phyloP scores from a whole-genome alignment of 352 stramenopile species.

The Thalassiosira mediterranea region DNA sequence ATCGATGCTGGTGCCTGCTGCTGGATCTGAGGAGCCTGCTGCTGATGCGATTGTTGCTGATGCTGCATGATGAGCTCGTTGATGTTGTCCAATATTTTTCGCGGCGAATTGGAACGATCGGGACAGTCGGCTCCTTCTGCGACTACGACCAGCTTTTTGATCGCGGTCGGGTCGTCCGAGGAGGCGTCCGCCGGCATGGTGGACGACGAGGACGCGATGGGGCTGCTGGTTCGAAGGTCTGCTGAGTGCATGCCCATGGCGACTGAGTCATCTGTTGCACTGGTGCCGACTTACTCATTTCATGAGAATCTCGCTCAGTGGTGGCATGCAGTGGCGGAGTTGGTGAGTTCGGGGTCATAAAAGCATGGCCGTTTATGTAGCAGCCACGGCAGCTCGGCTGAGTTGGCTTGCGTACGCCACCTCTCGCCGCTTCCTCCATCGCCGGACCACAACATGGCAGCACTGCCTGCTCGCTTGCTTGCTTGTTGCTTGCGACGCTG shows the following conservation, averaged over 20 bases:
- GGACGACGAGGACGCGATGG: neutral
- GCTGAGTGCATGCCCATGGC: neutral
- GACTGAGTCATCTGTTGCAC: neutral
- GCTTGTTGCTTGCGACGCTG: too few species aligned
- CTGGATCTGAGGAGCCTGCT: neutral
- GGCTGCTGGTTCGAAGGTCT: neutral
- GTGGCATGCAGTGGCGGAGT: too few species aligned
- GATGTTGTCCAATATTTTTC: neutral
- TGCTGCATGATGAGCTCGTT: neutral
- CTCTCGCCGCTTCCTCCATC: too few species aligned
- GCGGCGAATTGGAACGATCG: too few species aligned
- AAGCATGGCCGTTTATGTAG: neutral
- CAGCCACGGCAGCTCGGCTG: neutral
- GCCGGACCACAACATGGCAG: too few species aligned
- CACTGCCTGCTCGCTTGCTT: too few species aligned
- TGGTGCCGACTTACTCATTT: neutral
- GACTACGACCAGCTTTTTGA: neutral
- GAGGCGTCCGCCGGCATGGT: too few species aligned
- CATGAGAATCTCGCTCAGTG: too few species aligned
- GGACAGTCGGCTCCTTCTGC: neutral
- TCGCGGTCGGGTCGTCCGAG: neutral
- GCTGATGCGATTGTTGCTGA: conserved; percentile 6
- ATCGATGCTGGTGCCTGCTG: neutral
- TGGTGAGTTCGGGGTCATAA: neutral
- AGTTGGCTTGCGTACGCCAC: neutral